Evolutionary conservation across 148 eudicot genomes (phyloP).

Genomic region (Vaccinium corymbosum): DNA sequence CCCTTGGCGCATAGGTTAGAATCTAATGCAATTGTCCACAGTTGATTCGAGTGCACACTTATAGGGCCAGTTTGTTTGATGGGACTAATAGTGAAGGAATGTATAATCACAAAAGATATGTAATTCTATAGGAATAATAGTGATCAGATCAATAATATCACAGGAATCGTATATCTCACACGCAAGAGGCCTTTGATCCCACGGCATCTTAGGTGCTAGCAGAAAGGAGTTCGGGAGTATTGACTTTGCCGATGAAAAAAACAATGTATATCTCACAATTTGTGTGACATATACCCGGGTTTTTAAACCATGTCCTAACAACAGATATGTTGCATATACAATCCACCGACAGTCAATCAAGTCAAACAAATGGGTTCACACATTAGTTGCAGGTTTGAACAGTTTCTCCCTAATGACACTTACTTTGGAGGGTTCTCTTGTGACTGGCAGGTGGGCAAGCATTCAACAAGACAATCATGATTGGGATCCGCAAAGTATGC

Average conservation of each 20-base stretch:
- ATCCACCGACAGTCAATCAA: not conserved
- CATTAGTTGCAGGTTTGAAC: not conserved
- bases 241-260: too few species aligned
- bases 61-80: not conserved
- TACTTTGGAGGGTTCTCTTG: slow-evolving; percentile 83
- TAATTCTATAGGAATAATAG: not conserved
- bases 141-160: not conserved
- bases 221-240: too few species aligned
- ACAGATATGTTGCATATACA: not conserved
- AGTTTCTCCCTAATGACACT: slow-evolving; percentile 10
- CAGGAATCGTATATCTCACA: not conserved
- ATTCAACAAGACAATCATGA: slow-evolving; percentile 82
- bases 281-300: not conserved
- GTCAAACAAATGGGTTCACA: not conserved
- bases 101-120: not conserved
- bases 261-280: not conserved
- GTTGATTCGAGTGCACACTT: not conserved
- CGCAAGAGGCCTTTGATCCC: too few species aligned
- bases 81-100: not conserved
- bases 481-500: slow-evolving; percentile 77
- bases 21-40: not conserved
- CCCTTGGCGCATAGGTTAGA: not conserved
- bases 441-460: slow-evolving; percentile 82
- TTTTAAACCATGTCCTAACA: not conserved
- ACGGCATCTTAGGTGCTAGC: too few species aligned